Percentiles rank a stretch among this genome's conserved stretches.
phyloP scores from a whole-genome alignment of 2,329 filamentous ascomycete genomes.

The Exophiala phaeomuriformis region DNA sequence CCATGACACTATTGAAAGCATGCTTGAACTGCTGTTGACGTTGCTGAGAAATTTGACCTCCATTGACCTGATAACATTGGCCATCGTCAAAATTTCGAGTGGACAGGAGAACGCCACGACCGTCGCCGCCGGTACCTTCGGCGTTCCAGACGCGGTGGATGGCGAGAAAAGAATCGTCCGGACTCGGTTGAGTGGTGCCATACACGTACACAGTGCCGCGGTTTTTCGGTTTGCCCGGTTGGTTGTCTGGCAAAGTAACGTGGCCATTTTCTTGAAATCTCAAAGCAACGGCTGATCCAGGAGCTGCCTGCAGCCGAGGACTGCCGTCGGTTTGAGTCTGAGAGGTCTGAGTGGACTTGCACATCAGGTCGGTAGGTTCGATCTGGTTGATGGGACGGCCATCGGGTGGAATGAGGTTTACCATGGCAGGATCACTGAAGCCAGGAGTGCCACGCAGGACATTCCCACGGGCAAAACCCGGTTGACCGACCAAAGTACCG shows the following conservation, averaged over 20 bases:
- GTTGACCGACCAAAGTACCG: conserved; percentile 62
- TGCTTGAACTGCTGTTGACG: conserved; percentile 54
- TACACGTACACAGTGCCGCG: conserved; percentile 69
- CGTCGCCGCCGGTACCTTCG: conserved; percentile 73
- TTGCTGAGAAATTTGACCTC: conserved; percentile 48
- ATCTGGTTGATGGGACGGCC: conserved; percentile 44
- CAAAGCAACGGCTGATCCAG: conserved; percentile 59
- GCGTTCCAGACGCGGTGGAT: conserved; percentile 72
- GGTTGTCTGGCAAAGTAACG: conserved; percentile 54
- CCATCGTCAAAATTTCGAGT: conserved; percentile 82
- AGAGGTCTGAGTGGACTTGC: conserved; percentile 56
- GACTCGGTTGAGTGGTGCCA: conserved; percentile 56
- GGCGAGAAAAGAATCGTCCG: conserved; percentile 51
- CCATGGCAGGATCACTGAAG: conserved; percentile 53
- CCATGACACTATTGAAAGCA: conserved; percentile 45
- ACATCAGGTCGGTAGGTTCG: conserved; percentile 50
- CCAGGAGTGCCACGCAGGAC: conserved; percentile 49
- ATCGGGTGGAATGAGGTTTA: conserved; percentile 56
- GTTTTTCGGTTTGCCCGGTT: conserved; percentile 55
- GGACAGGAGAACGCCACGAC: conserved; percentile 66
- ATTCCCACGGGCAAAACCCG: conserved; percentile 70
- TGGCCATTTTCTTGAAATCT: conserved; percentile 71
- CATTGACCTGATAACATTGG: conserved; percentile 75
- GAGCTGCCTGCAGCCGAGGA: conserved; percentile 54
- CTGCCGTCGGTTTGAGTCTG: conserved; percentile 52